Evolutionary conservation across 805 yeast species (phyloP).

Genomic region (Blastobotrys chiropterorum): DNA sequence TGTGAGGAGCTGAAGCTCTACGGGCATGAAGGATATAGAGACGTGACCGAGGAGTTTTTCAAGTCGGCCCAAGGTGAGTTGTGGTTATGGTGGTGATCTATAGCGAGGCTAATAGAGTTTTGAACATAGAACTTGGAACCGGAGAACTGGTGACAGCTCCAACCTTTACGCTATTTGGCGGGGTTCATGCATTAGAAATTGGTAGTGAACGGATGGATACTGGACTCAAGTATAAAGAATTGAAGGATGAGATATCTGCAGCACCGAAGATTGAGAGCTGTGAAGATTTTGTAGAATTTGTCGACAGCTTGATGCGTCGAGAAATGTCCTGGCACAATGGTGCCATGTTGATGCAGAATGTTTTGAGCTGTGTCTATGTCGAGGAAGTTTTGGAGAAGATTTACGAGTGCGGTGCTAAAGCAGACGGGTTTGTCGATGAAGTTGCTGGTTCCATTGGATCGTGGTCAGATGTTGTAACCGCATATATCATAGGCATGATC

Average conservation of each 20-base stretch:
- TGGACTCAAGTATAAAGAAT: conserved; percentile 48
- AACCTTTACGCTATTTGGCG: conserved; percentile 64
- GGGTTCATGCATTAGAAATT: conserved; percentile 75
- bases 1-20: conserved; percentile 21
- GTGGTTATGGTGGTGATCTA: no score
- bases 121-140: conserved; percentile 30
- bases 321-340: conserved; percentile 73
- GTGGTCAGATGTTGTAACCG: conserved; percentile 20
- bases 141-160: conserved; percentile 56
- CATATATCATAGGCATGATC: conserved; percentile 23
- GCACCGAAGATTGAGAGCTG: conserved; percentile 34
- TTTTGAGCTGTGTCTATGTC: conserved; percentile 68
- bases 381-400: conserved; percentile 45
- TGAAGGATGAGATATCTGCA: conserved; percentile 40
- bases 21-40: conserved; percentile 26
- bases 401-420: conserved; percentile 2
- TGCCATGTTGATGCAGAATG: conserved; percentile 66
- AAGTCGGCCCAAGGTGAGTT: conserved; percentile 13
- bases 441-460: conserved; percentile 1
- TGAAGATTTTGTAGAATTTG: conserved; percentile 43
- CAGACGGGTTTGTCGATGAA: conserved; percentile 5
- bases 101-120: no score
- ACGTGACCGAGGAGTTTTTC: conserved; percentile 24
- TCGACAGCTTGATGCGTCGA: conserved; percentile 48
- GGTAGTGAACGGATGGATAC: conserved; percentile 71